phyloP scores from a whole-genome alignment of 2,329 filamentous ascomycete species.

The Monosporascus sp. region DNA sequence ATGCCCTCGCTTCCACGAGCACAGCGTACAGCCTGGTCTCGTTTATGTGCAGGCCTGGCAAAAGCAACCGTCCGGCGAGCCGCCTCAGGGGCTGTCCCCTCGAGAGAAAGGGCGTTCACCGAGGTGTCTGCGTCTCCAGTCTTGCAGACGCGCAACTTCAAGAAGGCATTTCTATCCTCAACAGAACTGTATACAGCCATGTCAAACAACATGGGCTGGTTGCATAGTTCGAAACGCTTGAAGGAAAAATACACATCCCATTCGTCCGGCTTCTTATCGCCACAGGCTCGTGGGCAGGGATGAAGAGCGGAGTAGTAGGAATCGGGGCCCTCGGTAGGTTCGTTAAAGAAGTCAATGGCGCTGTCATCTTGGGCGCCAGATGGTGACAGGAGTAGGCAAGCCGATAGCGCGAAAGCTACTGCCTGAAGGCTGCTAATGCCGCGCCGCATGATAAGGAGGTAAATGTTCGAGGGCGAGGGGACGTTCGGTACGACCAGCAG shows the following conservation, averaged over 20 bases:
- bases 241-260: neutral
- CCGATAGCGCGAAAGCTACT: too few species aligned
- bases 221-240: neutral
- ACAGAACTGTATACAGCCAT: neutral
- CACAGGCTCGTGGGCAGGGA: neutral
- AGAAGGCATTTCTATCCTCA: neutral
- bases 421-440: too few species aligned
- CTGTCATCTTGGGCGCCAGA: neutral
- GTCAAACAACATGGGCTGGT: neutral
- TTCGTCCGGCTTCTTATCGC: neutral
- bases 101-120: too few species aligned
- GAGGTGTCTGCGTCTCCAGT: neutral
- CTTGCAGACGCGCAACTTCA: neutral
- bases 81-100: too few species aligned
- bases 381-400: neutral
- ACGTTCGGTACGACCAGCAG: too few species aligned
- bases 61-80: too few species aligned
- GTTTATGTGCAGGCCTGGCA: too few species aligned
- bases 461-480: too few species aligned
- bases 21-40: too few species aligned
- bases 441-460: too few species aligned
- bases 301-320: neutral
- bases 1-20: neutral
- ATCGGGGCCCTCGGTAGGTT: neutral
- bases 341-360: neutral